A percentile compares a stretch with the other conserved stretches of the same genome.
phyloP scores from a whole-genome alignment of 2,329 filamentous ascomycete genomes.

The Elsinoe australis region DNA sequence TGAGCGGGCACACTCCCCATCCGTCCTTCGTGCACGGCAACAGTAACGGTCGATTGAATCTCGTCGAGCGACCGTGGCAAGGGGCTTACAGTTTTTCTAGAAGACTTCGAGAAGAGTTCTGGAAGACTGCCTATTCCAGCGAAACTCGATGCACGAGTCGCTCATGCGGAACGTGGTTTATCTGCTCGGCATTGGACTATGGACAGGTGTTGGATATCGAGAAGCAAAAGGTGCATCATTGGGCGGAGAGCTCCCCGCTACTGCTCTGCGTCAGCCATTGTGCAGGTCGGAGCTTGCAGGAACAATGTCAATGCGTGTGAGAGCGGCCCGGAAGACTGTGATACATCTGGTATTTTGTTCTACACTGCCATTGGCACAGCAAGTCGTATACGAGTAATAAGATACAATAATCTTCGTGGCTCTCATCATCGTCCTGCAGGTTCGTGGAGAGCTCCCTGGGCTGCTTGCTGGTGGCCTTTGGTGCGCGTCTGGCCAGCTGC shows the following conservation, averaged over 20 bases:
- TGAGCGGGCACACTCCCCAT: background rate
- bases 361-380: no score
- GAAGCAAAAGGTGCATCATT: background rate
- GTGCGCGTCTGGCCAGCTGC: no score
- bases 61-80: no score
- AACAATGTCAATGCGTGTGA: no score
- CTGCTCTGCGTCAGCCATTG: background rate
- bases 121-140: conserved; percentile 6
- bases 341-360: no score
- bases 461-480: no score
- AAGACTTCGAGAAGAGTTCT: conserved; percentile 17
- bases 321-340: no score
- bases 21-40: conserved; percentile 14
- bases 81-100: conserved; percentile 8
- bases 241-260: background rate
- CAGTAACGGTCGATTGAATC: conserved; percentile 16
- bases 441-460: no score
- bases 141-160: background rate
- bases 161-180: background rate
- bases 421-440: no score
- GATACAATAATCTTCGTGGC: no score
- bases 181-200: background rate
- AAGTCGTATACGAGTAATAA: no score
- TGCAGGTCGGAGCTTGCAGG: background rate
- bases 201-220: background rate